These are phyloP conservation scores for Fonsecaea erecta DNA, from an alignment of 2,329 filamentous ascomycete genomes.

Conservation along the genomic window DNA sequence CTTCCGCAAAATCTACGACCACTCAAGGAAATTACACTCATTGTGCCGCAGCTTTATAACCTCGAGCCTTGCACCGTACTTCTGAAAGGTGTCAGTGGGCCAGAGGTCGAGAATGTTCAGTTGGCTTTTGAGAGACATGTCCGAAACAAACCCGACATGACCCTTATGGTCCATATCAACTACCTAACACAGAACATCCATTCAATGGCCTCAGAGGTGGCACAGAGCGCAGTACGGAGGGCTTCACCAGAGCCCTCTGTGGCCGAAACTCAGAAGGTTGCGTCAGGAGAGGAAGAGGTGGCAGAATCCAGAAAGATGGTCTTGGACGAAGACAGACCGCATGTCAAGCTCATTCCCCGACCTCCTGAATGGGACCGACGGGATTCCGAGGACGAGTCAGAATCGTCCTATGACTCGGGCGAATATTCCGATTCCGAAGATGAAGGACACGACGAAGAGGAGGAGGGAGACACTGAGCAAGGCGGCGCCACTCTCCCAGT, in stretches of 20 bases:
- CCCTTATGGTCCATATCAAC: slow-evolving; percentile 74
- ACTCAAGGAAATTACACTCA: slow-evolving; percentile 68
- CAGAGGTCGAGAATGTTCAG: slow-evolving; percentile 67
- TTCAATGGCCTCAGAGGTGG: slow-evolving; percentile 63
- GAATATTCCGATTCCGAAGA: slow-evolving; percentile 48
- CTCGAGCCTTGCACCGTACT: slow-evolving; percentile 69
- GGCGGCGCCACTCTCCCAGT: slow-evolving; percentile 46
- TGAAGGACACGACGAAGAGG: slow-evolving; percentile 47
- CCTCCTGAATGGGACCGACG: slow-evolving; percentile 73
- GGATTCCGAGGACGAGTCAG: slow-evolving; percentile 44
- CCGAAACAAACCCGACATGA: slow-evolving; percentile 62
- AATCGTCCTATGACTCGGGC: slow-evolving; percentile 51
- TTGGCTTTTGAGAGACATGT: slow-evolving; percentile 66
- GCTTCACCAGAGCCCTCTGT: not conserved
- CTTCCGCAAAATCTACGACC: slow-evolving; percentile 66
- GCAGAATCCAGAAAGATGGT: slow-evolving; percentile 12
- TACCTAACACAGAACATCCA: slow-evolving; percentile 74
- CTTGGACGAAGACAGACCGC: slow-evolving; percentile 56
- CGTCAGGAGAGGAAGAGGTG: not conserved
- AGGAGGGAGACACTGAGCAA: slow-evolving; percentile 46
- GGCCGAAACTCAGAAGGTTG: not conserved
- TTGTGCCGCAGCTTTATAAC: slow-evolving; percentile 73
- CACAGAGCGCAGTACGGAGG: not conserved
- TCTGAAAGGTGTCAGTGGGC: slow-evolving; percentile 65
- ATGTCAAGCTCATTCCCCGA: slow-evolving; percentile 73